Percentiles rank a stretch among this genome's conserved stretches.
Evolutionary conservation across 2,329 filamentous ascomycete species (phyloP).

Genomic region (Huntiella savannae): DNA sequence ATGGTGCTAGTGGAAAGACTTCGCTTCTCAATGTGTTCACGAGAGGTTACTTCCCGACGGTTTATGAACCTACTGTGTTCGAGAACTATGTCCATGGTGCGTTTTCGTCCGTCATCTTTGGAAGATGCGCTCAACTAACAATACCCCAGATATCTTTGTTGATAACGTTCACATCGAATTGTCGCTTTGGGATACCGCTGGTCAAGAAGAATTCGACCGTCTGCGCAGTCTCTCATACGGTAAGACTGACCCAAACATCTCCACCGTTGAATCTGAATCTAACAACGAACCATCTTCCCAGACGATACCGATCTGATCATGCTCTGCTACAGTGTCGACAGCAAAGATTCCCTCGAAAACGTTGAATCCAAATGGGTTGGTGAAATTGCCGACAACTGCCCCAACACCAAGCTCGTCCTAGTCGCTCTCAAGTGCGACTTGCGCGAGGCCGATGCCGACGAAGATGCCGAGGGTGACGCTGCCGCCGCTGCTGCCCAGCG

Average conservation of each 20-base stretch:
- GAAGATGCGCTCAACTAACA: not conserved
- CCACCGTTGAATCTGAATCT: not conserved
- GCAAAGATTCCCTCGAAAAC: conserved; percentile 90
- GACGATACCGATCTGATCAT: conserved; percentile 93
- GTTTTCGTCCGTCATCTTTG: conserved; percentile 14
- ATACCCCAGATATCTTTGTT: conserved; percentile 71
- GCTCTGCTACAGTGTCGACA: conserved; percentile 97
- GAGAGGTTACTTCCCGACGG: conserved; percentile 95
- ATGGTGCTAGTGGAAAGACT: conserved; percentile 94
- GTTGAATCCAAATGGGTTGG: conserved; percentile 97
- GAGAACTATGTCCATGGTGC: conserved; percentile 97
- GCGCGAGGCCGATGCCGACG: conserved; percentile 55
- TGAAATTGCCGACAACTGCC: conserved; percentile 95
- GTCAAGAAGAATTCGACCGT: conserved; percentile 96
- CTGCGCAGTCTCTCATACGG: conserved; percentile 90
- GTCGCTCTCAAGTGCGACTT: conserved; percentile 95
- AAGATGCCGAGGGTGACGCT: conserved; percentile 35
- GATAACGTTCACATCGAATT: conserved; percentile 94
- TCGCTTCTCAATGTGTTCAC: conserved; percentile 96
- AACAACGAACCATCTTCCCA: conserved; percentile 13
- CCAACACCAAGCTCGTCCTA: conserved; percentile 81
- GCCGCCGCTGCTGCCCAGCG: conserved; percentile 16
- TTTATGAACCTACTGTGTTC: conserved; percentile 96
- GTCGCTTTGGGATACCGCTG: conserved; percentile 94
- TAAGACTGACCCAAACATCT: conserved; percentile 15